Conservation (phyloP, 2,329 filamentous ascomycete genomes). For the Periconia macrospinosa region DNA sequence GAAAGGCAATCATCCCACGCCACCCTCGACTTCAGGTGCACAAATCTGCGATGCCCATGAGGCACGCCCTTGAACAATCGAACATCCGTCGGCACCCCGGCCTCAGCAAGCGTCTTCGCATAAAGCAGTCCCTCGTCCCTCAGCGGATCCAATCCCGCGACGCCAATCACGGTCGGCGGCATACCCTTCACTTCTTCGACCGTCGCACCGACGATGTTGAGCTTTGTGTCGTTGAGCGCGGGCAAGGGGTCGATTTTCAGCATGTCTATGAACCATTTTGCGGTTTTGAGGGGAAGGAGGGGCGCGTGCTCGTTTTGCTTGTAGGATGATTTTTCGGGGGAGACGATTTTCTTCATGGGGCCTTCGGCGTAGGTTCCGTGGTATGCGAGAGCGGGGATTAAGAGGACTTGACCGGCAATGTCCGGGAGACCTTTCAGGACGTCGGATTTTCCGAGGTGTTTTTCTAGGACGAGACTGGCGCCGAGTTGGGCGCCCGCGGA, state of each 20-base stretch:
- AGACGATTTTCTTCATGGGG: conserved; percentile 41
- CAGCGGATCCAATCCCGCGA: conserved; percentile 54
- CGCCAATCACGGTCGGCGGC: conserved; percentile 52
- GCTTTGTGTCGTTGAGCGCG: conserved; percentile 35
- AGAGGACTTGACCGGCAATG: conserved; percentile 53
- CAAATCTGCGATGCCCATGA: conserved; percentile 55
- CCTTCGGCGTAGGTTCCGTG: conserved; percentile 40
- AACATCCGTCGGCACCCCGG: conserved; percentile 54
- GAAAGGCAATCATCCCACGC: conserved; percentile 50
- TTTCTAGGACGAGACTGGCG: conserved; percentile 47
- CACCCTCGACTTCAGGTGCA: conserved; percentile 43
- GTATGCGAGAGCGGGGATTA: conserved; percentile 43
- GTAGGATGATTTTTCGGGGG: conserved; percentile 45
- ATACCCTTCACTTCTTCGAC: conserved; percentile 45
- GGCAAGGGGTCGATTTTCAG: conserved; percentile 16
- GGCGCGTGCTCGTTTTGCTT: conserved; percentile 52
- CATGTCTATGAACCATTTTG: conserved; percentile 35
- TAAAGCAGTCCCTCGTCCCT: conserved; percentile 55
- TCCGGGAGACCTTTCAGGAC: conserved; percentile 26
- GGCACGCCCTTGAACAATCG: conserved; percentile 57
- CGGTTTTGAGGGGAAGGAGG: conserved; percentile 44
- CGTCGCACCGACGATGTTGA: conserved; percentile 37
- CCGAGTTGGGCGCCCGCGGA: conserved; percentile 56
- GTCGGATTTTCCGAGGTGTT: conserved; percentile 47
- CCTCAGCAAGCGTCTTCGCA: conserved; percentile 45